A percentile compares a stretch with the other conserved stretches of the same genome.
phyloP scores from a whole-genome alignment of 495 filamentous ascomycete species.

The Tuber melanosporum region DNA sequence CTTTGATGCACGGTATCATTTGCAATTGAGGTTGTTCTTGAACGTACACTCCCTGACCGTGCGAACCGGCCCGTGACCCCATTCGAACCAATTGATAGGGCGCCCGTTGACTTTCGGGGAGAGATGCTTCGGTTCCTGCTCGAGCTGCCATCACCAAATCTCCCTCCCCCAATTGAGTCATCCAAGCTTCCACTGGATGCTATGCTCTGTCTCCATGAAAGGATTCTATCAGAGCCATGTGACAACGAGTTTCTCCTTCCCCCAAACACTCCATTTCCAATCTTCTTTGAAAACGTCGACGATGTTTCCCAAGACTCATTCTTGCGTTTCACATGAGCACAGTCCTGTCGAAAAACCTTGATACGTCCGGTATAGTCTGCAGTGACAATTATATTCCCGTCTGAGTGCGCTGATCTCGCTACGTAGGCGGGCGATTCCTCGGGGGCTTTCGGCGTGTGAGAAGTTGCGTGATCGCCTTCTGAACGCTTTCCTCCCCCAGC shows the following conservation, averaged over 20 bases:
- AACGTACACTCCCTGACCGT: conserved; percentile 33
- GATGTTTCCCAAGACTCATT: conserved; percentile 61
- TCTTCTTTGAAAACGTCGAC: conserved; percentile 70
- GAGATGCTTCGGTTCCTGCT: conserved; percentile 50
- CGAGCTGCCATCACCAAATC: conserved; percentile 21
- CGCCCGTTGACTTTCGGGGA: conserved; percentile 50
- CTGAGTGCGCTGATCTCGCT: conserved; percentile 52
- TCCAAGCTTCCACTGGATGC: conserved; percentile 53
- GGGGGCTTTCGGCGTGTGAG: conserved; percentile 27
- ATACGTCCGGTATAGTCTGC: conserved; percentile 83
- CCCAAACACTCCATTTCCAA: conserved; percentile 52
- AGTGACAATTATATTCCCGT: conserved; percentile 87
- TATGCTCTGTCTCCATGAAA: conserved; percentile 82
- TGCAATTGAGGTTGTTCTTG: conserved; percentile 31
- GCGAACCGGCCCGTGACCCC: conserved; percentile 27
- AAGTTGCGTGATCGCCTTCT: conserved; percentile 32
- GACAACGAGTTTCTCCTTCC: conserved; percentile 59
- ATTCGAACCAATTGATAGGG: conserved; percentile 33
- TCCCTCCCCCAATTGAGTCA: conserved; percentile 45
- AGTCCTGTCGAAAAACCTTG: conserved; percentile 92
- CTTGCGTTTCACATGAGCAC: conserved; percentile 58
- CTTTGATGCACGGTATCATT: not conserved
- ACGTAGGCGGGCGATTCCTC: conserved; percentile 34
- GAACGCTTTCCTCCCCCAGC: conserved; percentile 25
- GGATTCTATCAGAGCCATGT: conserved; percentile 72